Evolutionary conservation across 169 alveolate species (phyloP).

Genomic region (Pseudocohnilembus persalinus): DNA sequence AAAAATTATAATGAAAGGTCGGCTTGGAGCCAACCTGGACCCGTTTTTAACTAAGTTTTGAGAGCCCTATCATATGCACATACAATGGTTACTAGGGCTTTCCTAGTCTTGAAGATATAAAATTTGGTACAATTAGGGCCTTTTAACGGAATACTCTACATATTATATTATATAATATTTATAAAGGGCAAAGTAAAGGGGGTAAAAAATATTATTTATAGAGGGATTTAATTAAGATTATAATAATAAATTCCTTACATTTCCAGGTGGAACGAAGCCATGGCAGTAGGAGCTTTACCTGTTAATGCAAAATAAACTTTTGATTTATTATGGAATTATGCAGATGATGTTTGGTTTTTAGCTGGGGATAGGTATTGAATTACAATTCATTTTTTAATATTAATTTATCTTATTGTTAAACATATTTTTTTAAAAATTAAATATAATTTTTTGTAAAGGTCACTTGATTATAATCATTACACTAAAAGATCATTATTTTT

Average conservation of each 20-base stretch:
- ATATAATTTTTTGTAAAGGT: not conserved
- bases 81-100: no score
- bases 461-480: conserved; percentile 48
- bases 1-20: no score
- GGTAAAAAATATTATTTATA: conserved; percentile 23
- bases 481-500: conserved; percentile 56
- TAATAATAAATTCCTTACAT: conserved; percentile 45
- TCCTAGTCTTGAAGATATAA: no score
- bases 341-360: conserved; percentile 59
- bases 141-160: no score
- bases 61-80: no score
- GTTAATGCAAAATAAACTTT: conserved; percentile 39
- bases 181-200: not conserved
- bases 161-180: no score
- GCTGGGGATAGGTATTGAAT: conserved; percentile 31
- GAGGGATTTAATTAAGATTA: conserved; percentile 49
- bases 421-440: no score
- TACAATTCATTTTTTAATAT: no score
- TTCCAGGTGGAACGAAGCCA: conserved; percentile 65
- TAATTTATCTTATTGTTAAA: no score
- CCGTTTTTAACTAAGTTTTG: no score
- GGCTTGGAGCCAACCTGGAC: no score
- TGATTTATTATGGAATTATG: conserved; percentile 52
- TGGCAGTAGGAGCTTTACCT: conserved; percentile 59
- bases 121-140: no score